Conservation (phyloP, 225 moss, liverwort and hornwort genomes). For the Physcomitrellopsis africana region DNA sequence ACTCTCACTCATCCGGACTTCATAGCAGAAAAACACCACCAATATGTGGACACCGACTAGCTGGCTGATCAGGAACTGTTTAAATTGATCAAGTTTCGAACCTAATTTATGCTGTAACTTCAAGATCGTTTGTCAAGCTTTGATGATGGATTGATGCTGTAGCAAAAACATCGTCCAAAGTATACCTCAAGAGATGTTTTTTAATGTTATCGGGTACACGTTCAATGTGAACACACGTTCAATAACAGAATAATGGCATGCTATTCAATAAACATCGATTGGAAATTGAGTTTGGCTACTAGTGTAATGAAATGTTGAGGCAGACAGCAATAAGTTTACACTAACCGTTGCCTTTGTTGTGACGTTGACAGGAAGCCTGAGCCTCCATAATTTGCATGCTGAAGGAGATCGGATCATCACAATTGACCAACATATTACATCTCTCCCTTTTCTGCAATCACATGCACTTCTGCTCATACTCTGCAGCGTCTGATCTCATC, state of each 20-base stretch:
- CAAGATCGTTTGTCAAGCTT: too few relatives aligned
- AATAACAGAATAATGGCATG: too few relatives aligned
- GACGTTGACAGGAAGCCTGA: slow-evolving; percentile 21
- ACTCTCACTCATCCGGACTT: background rate
- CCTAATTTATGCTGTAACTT: too few relatives aligned
- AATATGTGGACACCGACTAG: background rate
- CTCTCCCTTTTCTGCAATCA: slow-evolving; percentile 20
- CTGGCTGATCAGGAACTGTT: background rate
- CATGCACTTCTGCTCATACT: slow-evolving; percentile 12
- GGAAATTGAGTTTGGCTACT: too few relatives aligned
- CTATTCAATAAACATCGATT: too few relatives aligned
- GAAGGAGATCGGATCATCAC: background rate
- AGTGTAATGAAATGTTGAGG: too few relatives aligned
- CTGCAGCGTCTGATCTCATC: background rate
- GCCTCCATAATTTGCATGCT: background rate
- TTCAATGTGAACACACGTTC: too few relatives aligned
- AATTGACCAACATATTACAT: slow-evolving; percentile 18
- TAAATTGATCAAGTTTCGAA: too few relatives aligned
- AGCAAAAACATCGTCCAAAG: too few relatives aligned
- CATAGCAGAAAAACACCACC: background rate
- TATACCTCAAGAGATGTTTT: too few relatives aligned
- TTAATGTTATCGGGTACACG: too few relatives aligned
- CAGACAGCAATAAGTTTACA: slow-evolving; percentile 21
- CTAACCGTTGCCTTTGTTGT: background rate
- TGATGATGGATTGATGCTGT: too few relatives aligned